Conservation (phyloP, 345 rosid species). For the Tarenaya hassleriana region DNA sequence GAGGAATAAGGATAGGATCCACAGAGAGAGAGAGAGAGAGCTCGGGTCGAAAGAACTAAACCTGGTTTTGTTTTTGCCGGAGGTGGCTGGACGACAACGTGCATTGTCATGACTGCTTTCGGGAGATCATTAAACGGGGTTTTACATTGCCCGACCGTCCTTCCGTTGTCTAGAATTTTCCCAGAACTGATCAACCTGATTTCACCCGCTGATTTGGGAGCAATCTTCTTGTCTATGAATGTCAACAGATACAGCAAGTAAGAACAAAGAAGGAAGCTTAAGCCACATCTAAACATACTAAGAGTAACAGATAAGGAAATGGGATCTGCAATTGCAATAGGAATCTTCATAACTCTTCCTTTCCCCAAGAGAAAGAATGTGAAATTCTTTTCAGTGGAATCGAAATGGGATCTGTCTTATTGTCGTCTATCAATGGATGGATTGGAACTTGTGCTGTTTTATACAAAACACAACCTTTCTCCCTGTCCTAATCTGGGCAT, state of each 20-base stretch:
- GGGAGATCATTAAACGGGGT: conserved; percentile 74
- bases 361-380: neutral
- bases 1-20: neutral
- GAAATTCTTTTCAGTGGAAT: neutral
- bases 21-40: neutral
- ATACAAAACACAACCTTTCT: conserved; percentile 2
- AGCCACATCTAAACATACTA: neutral
- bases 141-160: conserved; percentile 83
- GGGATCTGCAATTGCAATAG: too few species aligned
- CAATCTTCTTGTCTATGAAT: conserved; percentile 55
- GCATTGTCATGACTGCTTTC: conserved; percentile 76
- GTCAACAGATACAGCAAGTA: neutral
- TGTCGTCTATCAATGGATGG: neutral
- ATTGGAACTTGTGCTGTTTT: neutral
- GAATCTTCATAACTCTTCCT: too few species aligned
- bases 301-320: too few species aligned
- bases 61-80: conserved; percentile 70
- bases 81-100: conserved; percentile 87
- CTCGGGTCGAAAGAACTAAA: conserved; percentile 25
- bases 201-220: conserved; percentile 76
- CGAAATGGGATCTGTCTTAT: neutral
- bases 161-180: conserved; percentile 72
- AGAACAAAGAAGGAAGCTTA: conserved; percentile 1
- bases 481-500: neutral
- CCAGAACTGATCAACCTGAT: conserved; percentile 90